Percentiles rank a stretch among this genome's conserved stretches.
Conservation (phyloP, 2,329 filamentous ascomycete species). For the Tolypocladium capitatum region DNA sequence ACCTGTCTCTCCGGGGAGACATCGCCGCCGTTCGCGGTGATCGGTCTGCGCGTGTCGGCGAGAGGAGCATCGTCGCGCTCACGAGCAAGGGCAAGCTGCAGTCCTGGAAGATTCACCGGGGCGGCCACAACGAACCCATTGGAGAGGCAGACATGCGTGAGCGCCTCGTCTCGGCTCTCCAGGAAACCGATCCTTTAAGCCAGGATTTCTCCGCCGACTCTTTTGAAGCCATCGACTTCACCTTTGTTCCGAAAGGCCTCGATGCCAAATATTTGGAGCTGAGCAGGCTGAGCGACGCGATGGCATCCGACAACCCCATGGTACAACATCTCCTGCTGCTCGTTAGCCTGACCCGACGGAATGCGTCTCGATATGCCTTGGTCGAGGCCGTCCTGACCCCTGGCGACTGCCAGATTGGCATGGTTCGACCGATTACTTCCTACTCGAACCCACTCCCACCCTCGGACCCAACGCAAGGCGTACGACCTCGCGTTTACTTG, state of each 20-base stretch:
- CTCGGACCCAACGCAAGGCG: slow-evolving; percentile 18
- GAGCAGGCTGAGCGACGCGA: slow-evolving; percentile 36
- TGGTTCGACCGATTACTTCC: slow-evolving; percentile 54
- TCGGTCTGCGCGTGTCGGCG: slow-evolving; percentile 57
- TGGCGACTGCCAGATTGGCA: slow-evolving; percentile 42
- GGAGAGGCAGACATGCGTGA: slow-evolving; percentile 59
- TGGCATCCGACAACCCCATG: slow-evolving; percentile 34
- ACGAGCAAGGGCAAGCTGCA: slow-evolving; percentile 68
- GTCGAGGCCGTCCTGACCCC: slow-evolving; percentile 55
- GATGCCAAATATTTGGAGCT: slow-evolving; percentile 36
- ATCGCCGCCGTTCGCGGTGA: slow-evolving; percentile 70
- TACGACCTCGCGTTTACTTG: slow-evolving; percentile 56
- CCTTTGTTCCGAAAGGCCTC: slow-evolving; percentile 46
- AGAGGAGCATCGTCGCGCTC: slow-evolving; percentile 70
- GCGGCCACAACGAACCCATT: slow-evolving; percentile 65
- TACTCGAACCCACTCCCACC: slow-evolving; percentile 42
- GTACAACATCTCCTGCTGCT: slow-evolving; percentile 49
- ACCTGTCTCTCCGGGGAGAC: slow-evolving; percentile 58
- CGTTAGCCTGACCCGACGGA: slow-evolving; percentile 39
- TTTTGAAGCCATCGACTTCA: slow-evolving; percentile 69
- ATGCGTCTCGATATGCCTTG: slow-evolving; percentile 53
- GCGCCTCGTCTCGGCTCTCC: slow-evolving; percentile 48
- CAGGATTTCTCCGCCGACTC: slow-evolving; percentile 39
- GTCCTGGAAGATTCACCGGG: slow-evolving; percentile 79
- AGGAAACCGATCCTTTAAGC: slow-evolving; percentile 35